Conservation (phyloP, 768 basidiomycete genomes). For the Amanita inopinata region DNA sequence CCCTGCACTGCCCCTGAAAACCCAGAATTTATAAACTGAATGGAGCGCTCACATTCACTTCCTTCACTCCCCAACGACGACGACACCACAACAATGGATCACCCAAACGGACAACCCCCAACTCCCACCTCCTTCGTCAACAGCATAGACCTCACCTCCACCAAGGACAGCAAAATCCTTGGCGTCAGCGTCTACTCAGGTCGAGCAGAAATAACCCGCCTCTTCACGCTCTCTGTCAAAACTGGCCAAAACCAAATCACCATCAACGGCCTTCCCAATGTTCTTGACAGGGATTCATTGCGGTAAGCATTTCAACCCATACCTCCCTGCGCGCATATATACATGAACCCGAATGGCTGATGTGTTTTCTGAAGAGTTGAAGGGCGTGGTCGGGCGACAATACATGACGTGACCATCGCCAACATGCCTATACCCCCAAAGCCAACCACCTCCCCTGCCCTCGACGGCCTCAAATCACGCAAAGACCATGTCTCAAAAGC, state of each 20-base stretch:
- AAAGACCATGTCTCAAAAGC: conserved; percentile 21
- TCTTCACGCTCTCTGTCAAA: conserved; percentile 21
- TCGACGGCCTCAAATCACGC: conserved; percentile 18
- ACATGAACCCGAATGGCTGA: neutral
- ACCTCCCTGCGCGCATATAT: neutral
- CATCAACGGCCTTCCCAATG: conserved; percentile 28
- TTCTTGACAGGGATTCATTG: conserved; percentile 29
- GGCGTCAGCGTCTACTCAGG: conserved; percentile 25
- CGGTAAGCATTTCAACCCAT: no score
- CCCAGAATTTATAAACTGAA: no score
- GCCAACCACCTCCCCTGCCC: conserved; percentile 18
- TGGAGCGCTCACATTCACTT: no score
- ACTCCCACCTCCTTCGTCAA: conserved; percentile 4
- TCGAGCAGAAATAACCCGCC: conserved; percentile 28
- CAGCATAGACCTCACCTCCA: conserved; percentile 18
- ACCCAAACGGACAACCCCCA: conserved; percentile 1
- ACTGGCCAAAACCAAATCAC: conserved; percentile 31
- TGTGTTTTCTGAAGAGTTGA: conserved; percentile 25
- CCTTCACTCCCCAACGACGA: no score
- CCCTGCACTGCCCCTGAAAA: no score
- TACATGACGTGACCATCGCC: conserved; percentile 34
- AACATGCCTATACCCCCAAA: conserved; percentile 11
- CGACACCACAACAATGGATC: no score
- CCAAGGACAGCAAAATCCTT: conserved; percentile 23
- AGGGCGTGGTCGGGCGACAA: conserved; percentile 33